Evolutionary conservation across 441 rosid genomes (phyloP).

Genomic region (Croton setiger): DNA sequence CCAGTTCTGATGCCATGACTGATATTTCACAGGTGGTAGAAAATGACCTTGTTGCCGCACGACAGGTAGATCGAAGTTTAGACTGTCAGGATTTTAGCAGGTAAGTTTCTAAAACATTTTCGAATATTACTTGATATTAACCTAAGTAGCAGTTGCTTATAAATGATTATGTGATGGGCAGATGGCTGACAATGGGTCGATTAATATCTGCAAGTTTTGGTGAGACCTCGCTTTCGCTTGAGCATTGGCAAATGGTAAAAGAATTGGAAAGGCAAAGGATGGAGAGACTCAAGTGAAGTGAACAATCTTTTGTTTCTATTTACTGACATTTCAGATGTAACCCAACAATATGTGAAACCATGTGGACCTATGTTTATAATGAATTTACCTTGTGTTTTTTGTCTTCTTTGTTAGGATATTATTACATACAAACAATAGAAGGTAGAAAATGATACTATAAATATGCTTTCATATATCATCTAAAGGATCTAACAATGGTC

Average conservation of each 20-base stretch:
- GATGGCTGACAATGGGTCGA: constrained; percentile 86
- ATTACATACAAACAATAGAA: not conserved
- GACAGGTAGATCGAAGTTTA: constrained; percentile 74
- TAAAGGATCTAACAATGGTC: too few relatives aligned
- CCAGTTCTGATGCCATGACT: not conserved
- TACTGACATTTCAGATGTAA: not conserved
- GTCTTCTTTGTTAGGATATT: not conserved
- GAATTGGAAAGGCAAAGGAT: constrained; percentile 80
- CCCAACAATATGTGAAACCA: not conserved
- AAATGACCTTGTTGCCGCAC: constrained; percentile 75
- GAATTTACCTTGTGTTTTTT: too few relatives aligned
- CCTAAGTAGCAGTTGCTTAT: too few relatives aligned
- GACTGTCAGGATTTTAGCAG: constrained; percentile 82
- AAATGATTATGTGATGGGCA: constrained; percentile 14
- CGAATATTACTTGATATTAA: not conserved
- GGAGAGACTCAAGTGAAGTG: constrained; percentile 50
- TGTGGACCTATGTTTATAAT: not conserved
- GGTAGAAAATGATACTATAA: not conserved
- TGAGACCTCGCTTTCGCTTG: constrained; percentile 52
- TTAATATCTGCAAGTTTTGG: constrained; percentile 73
- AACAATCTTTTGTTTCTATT: not conserved
- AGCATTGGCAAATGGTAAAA: constrained; percentile 87
- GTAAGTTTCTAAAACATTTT: constrained; percentile 22
- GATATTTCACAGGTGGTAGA: constrained; percentile 56
- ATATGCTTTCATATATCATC: too few relatives aligned